Evolutionary conservation across 441 rosid genomes (phyloP).

Genomic region (Lepidium campestre): DNA sequence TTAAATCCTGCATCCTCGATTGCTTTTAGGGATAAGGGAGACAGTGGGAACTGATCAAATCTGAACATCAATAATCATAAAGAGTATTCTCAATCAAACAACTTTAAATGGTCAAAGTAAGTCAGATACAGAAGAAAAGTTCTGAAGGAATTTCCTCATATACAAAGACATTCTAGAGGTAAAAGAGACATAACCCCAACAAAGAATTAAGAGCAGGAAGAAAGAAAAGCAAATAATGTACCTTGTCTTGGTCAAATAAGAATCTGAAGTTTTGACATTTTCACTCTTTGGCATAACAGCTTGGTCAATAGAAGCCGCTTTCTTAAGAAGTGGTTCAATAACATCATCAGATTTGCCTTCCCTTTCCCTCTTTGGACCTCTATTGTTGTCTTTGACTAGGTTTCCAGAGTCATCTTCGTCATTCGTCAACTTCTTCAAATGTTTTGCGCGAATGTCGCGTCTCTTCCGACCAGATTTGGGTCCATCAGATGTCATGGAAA

Average conservation of each 20-base stretch:
- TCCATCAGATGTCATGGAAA: slow-evolving; percentile 19
- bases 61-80: slow-evolving; percentile 30
- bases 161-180: not conserved
- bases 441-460: slow-evolving; percentile 15
- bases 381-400: not conserved
- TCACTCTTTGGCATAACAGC: slow-evolving; percentile 8
- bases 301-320: slow-evolving; percentile 22
- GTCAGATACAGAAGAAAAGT: not conserved
- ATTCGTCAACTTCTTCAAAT: not conserved
- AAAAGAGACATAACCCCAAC: not conserved
- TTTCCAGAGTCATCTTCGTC: slow-evolving; percentile 3
- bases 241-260: slow-evolving; percentile 82
- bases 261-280: slow-evolving; percentile 39
- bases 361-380: slow-evolving; percentile 7
- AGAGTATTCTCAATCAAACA: not conserved
- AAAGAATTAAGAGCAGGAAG: not conserved
- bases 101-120: not conserved
- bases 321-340: slow-evolving; percentile 31
- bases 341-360: slow-evolving; percentile 25
- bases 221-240: not conserved
- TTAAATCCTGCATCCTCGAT: slow-evolving; percentile 86
- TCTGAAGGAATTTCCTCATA: not conserved
- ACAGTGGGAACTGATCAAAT: slow-evolving; percentile 68
- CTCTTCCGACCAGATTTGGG: slow-evolving; percentile 14
- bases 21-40: slow-evolving; percentile 71